These are phyloP conservation scores for Grammothele lineata DNA, from an alignment of 768 basidiomycete species.

Conservation along the genomic window DNA sequence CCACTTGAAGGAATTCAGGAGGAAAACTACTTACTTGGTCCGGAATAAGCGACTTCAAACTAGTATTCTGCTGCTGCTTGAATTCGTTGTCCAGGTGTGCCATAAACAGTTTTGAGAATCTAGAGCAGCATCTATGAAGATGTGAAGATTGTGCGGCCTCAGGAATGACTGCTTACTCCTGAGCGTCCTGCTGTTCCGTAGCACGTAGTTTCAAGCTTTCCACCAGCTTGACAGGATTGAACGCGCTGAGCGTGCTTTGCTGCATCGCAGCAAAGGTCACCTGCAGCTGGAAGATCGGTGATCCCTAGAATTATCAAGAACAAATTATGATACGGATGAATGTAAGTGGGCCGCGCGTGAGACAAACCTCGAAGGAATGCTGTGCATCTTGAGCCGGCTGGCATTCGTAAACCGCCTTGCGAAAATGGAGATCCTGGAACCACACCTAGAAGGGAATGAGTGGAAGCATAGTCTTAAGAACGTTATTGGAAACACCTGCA, in stretches of 20 bases:
- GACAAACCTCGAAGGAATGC: slow-evolving; percentile 35
- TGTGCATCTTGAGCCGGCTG: slow-evolving; percentile 50
- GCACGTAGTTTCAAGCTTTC: slow-evolving; percentile 79
- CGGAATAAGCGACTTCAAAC: slow-evolving; percentile 63
- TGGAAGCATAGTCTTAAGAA: too few relatives aligned
- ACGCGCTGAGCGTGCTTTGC: slow-evolving; percentile 59
- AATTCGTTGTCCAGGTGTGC: slow-evolving; percentile 85
- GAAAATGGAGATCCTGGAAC: slow-evolving; percentile 83
- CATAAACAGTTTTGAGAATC: slow-evolving; percentile 95
- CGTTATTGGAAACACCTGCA: too few relatives aligned
- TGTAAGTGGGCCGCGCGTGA: neutral
- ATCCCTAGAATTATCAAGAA: slow-evolving; percentile 44
- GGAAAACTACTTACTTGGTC: slow-evolving; percentile 63
- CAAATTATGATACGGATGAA: neutral
- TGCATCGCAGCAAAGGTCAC: slow-evolving; percentile 85
- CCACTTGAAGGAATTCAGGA: neutral
- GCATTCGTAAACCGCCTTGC: slow-evolving; percentile 79
- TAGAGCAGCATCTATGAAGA: too few relatives aligned
- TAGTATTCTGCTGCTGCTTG: slow-evolving; percentile 65
- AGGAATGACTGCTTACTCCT: slow-evolving; percentile 90
- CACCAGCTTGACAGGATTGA: slow-evolving; percentile 82
- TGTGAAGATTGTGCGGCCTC: too few relatives aligned
- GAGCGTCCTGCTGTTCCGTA: slow-evolving; percentile 93
- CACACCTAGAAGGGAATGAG: too few relatives aligned
- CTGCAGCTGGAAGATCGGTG: slow-evolving; percentile 75